Conservation (phyloP, 2,329 filamentous ascomycete species). For the Parastagonospora nodorum region DNA sequence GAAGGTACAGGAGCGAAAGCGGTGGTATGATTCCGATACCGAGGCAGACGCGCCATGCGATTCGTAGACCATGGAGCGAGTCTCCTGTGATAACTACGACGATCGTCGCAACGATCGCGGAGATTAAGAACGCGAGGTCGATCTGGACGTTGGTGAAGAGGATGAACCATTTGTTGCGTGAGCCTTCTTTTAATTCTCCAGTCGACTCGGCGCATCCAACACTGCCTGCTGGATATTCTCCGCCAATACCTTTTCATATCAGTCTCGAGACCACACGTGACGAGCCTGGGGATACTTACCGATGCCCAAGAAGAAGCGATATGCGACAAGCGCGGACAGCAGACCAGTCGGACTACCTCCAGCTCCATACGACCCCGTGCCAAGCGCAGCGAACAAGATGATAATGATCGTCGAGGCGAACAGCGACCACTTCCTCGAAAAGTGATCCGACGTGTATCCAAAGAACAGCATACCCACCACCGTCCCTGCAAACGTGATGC, state of each 20-base stretch:
- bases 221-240: conserved; percentile 81
- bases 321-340: conserved; percentile 78
- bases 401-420: conserved; percentile 82
- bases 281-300: conserved; percentile 27
- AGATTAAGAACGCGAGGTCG: conserved; percentile 80
- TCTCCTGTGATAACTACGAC: conserved; percentile 60
- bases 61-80: conserved; percentile 62
- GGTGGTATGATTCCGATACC: conserved; percentile 59
- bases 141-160: conserved; percentile 90
- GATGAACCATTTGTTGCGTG: conserved; percentile 81
- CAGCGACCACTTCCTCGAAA: conserved; percentile 81
- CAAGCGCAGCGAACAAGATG: conserved; percentile 81
- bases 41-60: conserved; percentile 81
- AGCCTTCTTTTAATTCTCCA: conserved; percentile 78
- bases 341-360: conserved; percentile 71
- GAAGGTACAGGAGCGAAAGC: conserved; percentile 61
- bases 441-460: conserved; percentile 81
- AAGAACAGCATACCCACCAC: conserved; percentile 82
- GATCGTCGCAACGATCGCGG: conserved; percentile 76
- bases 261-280: not conserved
- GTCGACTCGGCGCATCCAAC: conserved; percentile 85
- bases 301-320: conserved; percentile 76
- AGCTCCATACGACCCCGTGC: conserved; percentile 76
- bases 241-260: conserved; percentile 64
- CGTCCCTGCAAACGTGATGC: conserved; percentile 85